These are phyloP conservation scores for Ophiostoma quercus DNA, from an alignment of 2,329 filamentous ascomycete species.

Conservation along the genomic window DNA sequence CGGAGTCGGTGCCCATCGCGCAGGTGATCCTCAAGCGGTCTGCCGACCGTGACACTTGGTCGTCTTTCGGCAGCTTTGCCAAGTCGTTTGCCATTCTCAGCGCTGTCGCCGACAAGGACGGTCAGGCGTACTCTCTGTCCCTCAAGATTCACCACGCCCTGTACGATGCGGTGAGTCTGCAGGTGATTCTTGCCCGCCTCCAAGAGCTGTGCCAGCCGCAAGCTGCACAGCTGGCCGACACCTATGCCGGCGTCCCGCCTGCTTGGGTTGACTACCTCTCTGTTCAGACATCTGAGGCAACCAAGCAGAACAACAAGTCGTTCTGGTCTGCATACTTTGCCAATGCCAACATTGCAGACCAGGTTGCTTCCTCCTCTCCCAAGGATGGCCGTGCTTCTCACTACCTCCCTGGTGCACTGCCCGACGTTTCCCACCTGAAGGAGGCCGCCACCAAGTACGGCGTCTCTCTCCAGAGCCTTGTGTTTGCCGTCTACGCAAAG, in stretches of 20 bases:
- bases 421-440: slow-evolving; percentile 39
- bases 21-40: slow-evolving; percentile 53
- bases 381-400: background rate
- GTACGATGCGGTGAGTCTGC: slow-evolving; percentile 79
- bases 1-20: slow-evolving; percentile 48
- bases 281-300: slow-evolving; percentile 22
- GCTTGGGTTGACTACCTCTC: slow-evolving; percentile 31
- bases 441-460: slow-evolving; percentile 42
- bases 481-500: slow-evolving; percentile 66
- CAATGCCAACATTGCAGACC: slow-evolving; percentile 18
- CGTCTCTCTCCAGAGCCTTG: slow-evolving; percentile 65
- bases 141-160: slow-evolving; percentile 76
- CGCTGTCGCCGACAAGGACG: background rate
- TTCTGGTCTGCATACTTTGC: slow-evolving; percentile 44
- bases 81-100: slow-evolving; percentile 19
- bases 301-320: slow-evolving; percentile 19
- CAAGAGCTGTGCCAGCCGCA: slow-evolving; percentile 26
- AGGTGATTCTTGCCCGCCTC: slow-evolving; percentile 51
- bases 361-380: background rate
- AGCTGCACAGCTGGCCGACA: background rate
- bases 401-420: slow-evolving; percentile 45
- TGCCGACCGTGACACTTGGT: slow-evolving; percentile 13
- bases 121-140: slow-evolving; percentile 34
- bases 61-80: background rate
- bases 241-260: slow-evolving; percentile 3